A percentile compares a stretch with the other conserved stretches of the same genome.
Conservation (phyloP, 805 yeast species). For the Starmerella etchellsii region DNA sequence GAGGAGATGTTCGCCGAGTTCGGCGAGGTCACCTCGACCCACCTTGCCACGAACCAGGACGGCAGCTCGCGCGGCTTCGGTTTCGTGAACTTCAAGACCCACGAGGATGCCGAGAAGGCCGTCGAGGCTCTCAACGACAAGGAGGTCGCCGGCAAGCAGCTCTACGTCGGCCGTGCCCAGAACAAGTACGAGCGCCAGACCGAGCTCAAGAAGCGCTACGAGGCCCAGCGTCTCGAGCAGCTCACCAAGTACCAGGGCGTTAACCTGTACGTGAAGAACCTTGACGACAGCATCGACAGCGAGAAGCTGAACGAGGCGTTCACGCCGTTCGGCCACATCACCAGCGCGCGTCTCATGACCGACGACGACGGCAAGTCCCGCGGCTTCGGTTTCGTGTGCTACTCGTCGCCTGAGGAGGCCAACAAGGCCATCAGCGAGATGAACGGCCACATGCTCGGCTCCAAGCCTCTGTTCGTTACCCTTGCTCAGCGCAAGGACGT, state of each 20-base stretch:
- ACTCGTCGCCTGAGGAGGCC: slow-evolving; percentile 96
- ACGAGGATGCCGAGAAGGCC: slow-evolving; percentile 79
- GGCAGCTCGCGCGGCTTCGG: slow-evolving; percentile 94
- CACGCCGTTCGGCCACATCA: slow-evolving; percentile 83
- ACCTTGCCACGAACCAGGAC: slow-evolving; percentile 62
- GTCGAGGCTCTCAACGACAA: slow-evolving; percentile 82
- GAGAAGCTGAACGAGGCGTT: slow-evolving; percentile 87
- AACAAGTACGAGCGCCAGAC: slow-evolving; percentile 96
- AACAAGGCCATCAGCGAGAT: slow-evolving; percentile 95
- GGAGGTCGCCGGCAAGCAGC: slow-evolving; percentile 65
- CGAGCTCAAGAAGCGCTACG: slow-evolving; percentile 90
- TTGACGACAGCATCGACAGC: slow-evolving; percentile 85
- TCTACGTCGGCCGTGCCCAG: slow-evolving; percentile 98
- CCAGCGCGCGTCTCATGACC: slow-evolving; percentile 92
- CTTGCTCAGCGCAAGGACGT: slow-evolving; percentile 98
- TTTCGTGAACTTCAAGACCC: slow-evolving; percentile 80
- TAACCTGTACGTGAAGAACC: slow-evolving; percentile 90
- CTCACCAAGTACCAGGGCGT: slow-evolving; percentile 93
- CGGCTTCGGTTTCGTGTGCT: slow-evolving; percentile 98
- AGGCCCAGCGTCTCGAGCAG: slow-evolving; percentile 81
- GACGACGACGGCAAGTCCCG: slow-evolving; percentile 90
- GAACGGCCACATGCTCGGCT: slow-evolving; percentile 91
- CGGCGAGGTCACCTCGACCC: slow-evolving; percentile 76
- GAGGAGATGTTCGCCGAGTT: slow-evolving; percentile 53
- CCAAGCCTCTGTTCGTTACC: slow-evolving; percentile 96